Evolutionary conservation across 148 eudicot species (phyloP).

Genomic region (Vaccinium darrowii): DNA sequence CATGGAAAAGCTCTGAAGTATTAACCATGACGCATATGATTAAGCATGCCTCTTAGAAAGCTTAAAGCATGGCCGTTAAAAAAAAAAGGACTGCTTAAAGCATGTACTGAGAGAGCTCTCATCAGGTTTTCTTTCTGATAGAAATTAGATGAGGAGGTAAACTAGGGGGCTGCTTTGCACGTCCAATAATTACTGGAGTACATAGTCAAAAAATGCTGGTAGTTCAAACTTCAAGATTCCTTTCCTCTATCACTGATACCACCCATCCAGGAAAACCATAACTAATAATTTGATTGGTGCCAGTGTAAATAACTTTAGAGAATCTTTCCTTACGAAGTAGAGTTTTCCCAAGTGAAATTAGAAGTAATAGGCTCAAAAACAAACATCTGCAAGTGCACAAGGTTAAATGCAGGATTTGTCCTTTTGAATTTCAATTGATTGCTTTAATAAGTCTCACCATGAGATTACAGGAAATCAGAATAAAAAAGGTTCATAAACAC

Average conservation of each 20-base stretch:
- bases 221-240: not conserved
- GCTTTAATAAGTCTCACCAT: not conserved
- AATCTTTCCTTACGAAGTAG: not conserved
- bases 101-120: not conserved
- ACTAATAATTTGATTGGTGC: not conserved
- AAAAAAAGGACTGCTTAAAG: not conserved
- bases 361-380: not conserved
- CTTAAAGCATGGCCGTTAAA: not conserved
- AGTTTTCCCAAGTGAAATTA: not conserved
- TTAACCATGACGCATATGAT: not conserved
- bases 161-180: conserved; percentile 6
- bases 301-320: not conserved
- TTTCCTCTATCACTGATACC: not conserved
- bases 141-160: not conserved
- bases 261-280: not conserved
- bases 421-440: not conserved
- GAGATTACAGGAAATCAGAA: not conserved
- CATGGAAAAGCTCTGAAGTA: not conserved
- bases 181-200: not conserved
- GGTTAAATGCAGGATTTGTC: not conserved
- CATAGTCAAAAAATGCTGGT: not conserved
- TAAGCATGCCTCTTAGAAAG: not conserved
- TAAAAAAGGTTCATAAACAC: not conserved
- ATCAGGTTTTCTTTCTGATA: not conserved
- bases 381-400: not conserved